A percentile compares a stretch with the other conserved stretches of the same genome.
Evolutionary conservation across 225 moss, liverwort and hornwort species (phyloP).

Genomic region (Rhytidiadelphus loreus): DNA sequence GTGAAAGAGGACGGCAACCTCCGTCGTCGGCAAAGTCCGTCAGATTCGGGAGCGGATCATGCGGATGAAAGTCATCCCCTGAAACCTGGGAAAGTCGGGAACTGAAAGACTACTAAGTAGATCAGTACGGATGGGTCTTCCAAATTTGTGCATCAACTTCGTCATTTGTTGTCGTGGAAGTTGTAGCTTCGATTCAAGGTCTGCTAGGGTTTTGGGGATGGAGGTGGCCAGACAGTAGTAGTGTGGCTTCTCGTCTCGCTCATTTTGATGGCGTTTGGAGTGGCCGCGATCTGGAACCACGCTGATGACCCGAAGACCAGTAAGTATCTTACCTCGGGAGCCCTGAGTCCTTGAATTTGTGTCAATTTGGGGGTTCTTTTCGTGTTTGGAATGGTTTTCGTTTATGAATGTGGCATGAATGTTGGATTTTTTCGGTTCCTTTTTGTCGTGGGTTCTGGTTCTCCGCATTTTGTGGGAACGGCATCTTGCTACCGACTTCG

Average conservation of each 20-base stretch:
- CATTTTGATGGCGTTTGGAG: conserved; percentile 7
- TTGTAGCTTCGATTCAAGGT: conserved; percentile 3
- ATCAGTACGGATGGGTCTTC: background rate
- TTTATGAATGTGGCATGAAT: background rate
- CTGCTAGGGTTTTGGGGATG: background rate
- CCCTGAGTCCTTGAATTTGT: background rate
- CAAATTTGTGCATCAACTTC: background rate
- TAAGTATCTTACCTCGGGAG: background rate
- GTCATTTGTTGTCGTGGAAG: background rate
- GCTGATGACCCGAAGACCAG: conserved; percentile 15
- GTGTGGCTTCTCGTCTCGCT: background rate
- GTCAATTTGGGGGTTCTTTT: background rate
- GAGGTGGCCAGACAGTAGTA: background rate
- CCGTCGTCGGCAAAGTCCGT: background rate
- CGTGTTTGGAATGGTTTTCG: background rate
- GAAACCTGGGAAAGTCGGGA: background rate
- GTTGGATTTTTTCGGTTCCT: background rate
- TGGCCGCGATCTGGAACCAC: conserved; percentile 10
- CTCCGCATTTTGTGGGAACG: background rate
- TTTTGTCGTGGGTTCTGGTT: background rate
- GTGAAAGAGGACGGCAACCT: background rate
- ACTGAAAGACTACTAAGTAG: background rate
- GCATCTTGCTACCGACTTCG: background rate
- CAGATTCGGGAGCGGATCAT: background rate
- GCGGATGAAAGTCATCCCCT: background rate